Evolutionary conservation across 768 basidiomycete species (phyloP).

Genomic region (Dendrothele bispora): DNA sequence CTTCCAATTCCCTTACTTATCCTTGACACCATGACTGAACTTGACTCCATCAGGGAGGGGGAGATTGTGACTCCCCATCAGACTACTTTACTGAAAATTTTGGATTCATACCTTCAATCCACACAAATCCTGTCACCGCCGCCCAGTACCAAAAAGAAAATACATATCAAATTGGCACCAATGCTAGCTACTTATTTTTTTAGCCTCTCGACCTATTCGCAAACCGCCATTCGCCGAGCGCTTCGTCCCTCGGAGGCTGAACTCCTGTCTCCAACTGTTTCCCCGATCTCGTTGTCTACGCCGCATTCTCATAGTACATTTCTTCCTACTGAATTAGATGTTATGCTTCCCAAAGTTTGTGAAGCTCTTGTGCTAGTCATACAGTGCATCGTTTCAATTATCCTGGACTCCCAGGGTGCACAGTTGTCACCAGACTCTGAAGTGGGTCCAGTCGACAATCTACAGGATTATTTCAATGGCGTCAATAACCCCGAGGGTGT

Average conservation of each 20-base stretch:
- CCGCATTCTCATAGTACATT: conserved; percentile 7
- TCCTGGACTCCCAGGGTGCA: conserved; percentile 49
- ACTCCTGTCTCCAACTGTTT: neutral
- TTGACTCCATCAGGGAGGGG: conserved; percentile 43
- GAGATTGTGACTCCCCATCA: conserved; percentile 85
- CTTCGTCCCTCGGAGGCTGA: conserved; percentile 27
- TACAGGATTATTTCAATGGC: conserved; percentile 45
- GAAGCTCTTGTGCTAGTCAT: conserved; percentile 78
- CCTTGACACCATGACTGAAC: conserved; percentile 8
- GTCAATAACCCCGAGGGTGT: conserved; percentile 45
- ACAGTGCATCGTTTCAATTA: conserved; percentile 71
- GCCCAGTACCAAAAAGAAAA: conserved; percentile 27
- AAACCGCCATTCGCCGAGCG: conserved; percentile 48
- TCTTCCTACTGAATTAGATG: conserved; percentile 52
- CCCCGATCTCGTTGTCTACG: neutral
- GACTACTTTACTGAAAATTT: conserved; percentile 81
- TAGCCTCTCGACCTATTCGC: conserved; percentile 57
- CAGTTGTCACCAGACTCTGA: conserved; percentile 9
- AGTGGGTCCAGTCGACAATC: conserved; percentile 23
- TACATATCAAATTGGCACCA: conserved; percentile 45
- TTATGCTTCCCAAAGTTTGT: conserved; percentile 73
- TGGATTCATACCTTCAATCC: conserved; percentile 81
- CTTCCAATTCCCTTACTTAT: conserved; percentile 11
- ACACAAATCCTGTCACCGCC: conserved; percentile 28
- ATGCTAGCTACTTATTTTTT: conserved; percentile 68